A percentile compares a stretch with the other conserved stretches of the same genome.
Evolutionary conservation across 2,329 filamentous ascomycete genomes (phyloP).

Genomic region (Chrysosporium keratinophilum): DNA sequence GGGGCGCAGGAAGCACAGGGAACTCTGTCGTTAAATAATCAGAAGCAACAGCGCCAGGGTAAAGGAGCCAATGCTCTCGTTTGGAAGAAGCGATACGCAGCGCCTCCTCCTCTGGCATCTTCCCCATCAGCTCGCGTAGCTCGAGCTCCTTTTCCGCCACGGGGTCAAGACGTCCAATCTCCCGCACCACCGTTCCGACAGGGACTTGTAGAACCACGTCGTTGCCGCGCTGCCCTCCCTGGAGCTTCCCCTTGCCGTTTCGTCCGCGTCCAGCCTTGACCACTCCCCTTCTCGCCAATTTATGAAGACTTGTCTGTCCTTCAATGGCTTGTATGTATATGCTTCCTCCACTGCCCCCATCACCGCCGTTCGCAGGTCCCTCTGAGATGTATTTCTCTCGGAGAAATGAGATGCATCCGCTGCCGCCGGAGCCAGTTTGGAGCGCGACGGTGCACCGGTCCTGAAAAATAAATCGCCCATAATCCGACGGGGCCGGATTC

Average conservation of each 20-base stretch:
- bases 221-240: conserved; percentile 64
- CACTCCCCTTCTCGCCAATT: conserved; percentile 67
- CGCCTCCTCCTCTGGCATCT: conserved; percentile 28
- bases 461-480: conserved; percentile 69
- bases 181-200: conserved; percentile 80
- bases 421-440: conserved; percentile 69
- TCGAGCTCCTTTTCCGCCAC: conserved; percentile 53
- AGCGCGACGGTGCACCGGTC: conserved; percentile 73
- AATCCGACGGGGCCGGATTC: conserved; percentile 75
- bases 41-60: conserved; percentile 69
- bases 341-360: conserved; percentile 83
- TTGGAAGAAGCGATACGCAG: conserved; percentile 34
- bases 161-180: conserved; percentile 69
- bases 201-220: conserved; percentile 85
- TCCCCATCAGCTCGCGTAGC: conserved; percentile 17
- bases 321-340: conserved; percentile 89
- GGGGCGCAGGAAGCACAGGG: conserved; percentile 46
- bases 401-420: conserved; percentile 88
- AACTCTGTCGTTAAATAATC: conserved; percentile 52
- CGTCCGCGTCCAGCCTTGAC: conserved; percentile 38
- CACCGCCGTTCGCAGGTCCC: conserved; percentile 86
- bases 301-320: conserved; percentile 86
- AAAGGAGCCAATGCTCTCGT: conserved; percentile 72
- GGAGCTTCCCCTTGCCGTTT: conserved; percentile 40
- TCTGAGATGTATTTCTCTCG: conserved; percentile 82